Evolutionary conservation across 768 basidiomycete species (phyloP), one percentile per base, ranked within the genome.

Genomic region (Kwoniella dendrophila): DNA sequence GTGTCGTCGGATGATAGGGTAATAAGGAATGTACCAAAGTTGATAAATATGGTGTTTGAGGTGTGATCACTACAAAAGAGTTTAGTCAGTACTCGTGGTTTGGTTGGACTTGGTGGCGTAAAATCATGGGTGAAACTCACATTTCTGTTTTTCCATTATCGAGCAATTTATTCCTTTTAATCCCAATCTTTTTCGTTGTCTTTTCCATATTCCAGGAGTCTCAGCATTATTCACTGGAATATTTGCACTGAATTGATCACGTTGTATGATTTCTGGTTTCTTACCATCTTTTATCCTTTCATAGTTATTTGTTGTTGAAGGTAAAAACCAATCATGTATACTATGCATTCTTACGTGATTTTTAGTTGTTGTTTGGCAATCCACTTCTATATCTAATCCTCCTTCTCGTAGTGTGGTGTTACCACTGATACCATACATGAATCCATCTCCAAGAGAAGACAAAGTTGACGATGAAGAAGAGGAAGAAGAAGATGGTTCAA

Each of bases 11-110:
- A n/a, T 68, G 24, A 49, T 59, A 69, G 1, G 64, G 58, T 0
- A 44, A 26, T n/a, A 59, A 24, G 11, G 68, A 69, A 30, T 64
- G 63, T 16, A 67, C 66, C 12, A 72, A 50, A 22, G 66, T 69
- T 34, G 59, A 32, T 24, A 72, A 59, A 41, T 48, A 62, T 38
- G 60, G 53, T 18, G 47, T 33, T 36, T 55, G 52, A 16, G 53
- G 7, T 0, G 44, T 47, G 27, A 56, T 62, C 43, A 62, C 60
- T 62, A 36, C 14, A 41, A 26, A n/a, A 27, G 12, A 10, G 24
- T 3, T 43, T 4, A 38, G 38, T 14, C 20, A 12, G 7, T 20
- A 24, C 2, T 41, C 11, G 14, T 10, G 4, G 16, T n/a, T 6
- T 30, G 16, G 5, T 22, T n/a, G 8, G 18, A n/a, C 12, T 38